Conservation (phyloP, 257 asterid species). For the Jacaranda copaia region DNA sequence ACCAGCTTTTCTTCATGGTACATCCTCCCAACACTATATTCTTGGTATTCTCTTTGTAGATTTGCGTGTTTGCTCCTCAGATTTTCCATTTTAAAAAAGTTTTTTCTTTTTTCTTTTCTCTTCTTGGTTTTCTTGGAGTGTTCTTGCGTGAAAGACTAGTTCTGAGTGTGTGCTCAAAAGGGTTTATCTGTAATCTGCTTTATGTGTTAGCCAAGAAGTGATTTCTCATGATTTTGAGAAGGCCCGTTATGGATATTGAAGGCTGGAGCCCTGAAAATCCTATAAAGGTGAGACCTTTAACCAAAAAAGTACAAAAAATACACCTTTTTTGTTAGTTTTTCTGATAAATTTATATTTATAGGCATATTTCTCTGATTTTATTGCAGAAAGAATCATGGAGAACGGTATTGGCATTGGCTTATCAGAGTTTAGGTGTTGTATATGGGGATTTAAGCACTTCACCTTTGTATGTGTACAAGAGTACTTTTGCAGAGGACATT, state of each 20-base stretch:
- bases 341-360: background rate
- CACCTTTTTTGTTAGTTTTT: background rate
- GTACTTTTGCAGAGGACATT: constrained; percentile 76
- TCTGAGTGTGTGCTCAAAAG: constrained; percentile 26
- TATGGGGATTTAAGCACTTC: constrained; percentile 81
- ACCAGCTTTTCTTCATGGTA: constrained; percentile 32
- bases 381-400: constrained; percentile 71
- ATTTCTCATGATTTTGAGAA: constrained; percentile 40
- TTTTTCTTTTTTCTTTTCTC: background rate
- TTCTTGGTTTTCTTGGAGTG: constrained; percentile 24
- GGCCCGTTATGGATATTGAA: constrained; percentile 58
- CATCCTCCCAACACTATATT: background rate
- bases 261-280: constrained; percentile 45
- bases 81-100: constrained; percentile 19
- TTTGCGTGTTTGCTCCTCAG: constrained; percentile 39
- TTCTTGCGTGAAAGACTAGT: background rate
- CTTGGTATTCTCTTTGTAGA: constrained; percentile 30
- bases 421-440: constrained; percentile 73
- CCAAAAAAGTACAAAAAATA: background rate
- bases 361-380: background rate
- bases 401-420: constrained; percentile 61
- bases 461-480: constrained; percentile 69
- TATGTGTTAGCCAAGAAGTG: constrained; percentile 29
- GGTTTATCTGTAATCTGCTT: constrained; percentile 19
- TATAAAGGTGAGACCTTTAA: constrained; percentile 51